phyloP scores from a whole-genome alignment of 768 basidiomycete species.

The Pleurotus salmoneostramineus region DNA sequence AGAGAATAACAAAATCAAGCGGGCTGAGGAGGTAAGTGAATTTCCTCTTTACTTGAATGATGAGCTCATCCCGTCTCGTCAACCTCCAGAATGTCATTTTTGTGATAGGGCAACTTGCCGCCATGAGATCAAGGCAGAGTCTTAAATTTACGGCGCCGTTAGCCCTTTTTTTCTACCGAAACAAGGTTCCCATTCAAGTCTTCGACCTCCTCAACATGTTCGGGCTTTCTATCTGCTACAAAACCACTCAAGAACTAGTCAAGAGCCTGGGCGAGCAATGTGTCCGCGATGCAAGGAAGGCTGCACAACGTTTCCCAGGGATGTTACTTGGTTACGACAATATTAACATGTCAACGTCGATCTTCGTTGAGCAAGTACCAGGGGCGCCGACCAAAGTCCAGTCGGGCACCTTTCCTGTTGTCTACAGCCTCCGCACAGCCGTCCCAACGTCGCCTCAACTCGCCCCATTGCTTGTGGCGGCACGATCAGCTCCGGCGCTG shows the following conservation, averaged over 20 bases:
- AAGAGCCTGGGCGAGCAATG: background rate
- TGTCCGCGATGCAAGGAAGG: background rate
- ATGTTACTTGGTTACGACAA: constrained; percentile 15
- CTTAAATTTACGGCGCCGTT: constrained; percentile 9
- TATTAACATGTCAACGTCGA: constrained; percentile 24
- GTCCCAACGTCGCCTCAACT: constrained; percentile 17
- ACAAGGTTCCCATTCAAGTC: constrained; percentile 7
- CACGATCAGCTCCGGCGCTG: constrained; percentile 8
- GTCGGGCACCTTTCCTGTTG: constrained; percentile 26
- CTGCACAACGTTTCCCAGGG: background rate
- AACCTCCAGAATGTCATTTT: background rate
- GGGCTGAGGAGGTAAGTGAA: background rate
- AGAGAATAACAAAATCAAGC: background rate
- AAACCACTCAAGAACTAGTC: constrained; percentile 10
- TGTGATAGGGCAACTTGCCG: constrained; percentile 8
- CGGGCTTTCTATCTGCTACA: constrained; percentile 11
- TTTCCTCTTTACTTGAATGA: too few relatives aligned
- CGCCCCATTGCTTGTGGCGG: constrained; percentile 16
- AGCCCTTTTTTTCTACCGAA: constrained; percentile 11
- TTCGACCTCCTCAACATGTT: constrained; percentile 12
- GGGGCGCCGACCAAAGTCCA: constrained; percentile 23
- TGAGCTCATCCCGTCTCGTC: background rate
- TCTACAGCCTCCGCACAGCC: constrained; percentile 22
- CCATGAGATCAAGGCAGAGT: constrained; percentile 11
- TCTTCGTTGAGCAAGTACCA: constrained; percentile 25